A percentile compares a stretch with the other conserved stretches of the same genome.
These are phyloP conservation scores for Vicia faba DNA, from an alignment of 306 rosid species.

Conservation along the genomic window DNA sequence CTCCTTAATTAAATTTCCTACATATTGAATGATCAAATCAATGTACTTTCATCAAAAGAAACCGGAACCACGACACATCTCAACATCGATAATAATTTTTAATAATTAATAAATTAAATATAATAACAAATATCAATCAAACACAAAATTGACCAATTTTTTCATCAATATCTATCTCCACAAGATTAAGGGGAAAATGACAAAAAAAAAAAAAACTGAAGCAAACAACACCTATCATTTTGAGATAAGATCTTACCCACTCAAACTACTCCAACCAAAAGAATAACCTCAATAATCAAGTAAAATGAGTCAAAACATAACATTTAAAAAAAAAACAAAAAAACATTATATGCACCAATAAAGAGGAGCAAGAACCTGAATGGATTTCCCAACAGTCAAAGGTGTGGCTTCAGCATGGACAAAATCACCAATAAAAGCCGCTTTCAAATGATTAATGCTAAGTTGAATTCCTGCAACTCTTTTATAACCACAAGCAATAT, in stretches of 20 bases:
- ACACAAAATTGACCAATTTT: too few species aligned
- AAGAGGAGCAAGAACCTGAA: constrained; percentile 49
- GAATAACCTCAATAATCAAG: not conserved
- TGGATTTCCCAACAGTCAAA: constrained; percentile 61
- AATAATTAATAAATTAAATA: too few species aligned
- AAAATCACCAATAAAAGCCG: constrained; percentile 70
- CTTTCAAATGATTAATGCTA: constrained; percentile 76
- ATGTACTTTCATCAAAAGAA: too few species aligned
- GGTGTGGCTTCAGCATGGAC: constrained; percentile 76
- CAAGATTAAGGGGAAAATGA: not conserved
- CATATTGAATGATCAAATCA: not conserved
- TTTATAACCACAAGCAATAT: constrained; percentile 67
- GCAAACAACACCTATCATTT: not conserved
- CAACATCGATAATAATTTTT: too few species aligned
- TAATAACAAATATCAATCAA: too few species aligned
- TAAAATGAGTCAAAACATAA: not conserved
- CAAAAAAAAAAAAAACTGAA: not conserved
- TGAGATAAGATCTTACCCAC: not conserved
- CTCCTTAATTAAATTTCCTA: not conserved
- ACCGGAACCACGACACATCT: too few species aligned
- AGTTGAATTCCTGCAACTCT: constrained; percentile 95
- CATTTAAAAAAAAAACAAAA: not conserved
- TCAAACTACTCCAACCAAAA: not conserved
- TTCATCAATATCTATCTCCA: not conserved
- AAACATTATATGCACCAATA: too few species aligned